Conservation (phyloP, 345 rosid species). For the Xanthoceras sorbifolium region DNA sequence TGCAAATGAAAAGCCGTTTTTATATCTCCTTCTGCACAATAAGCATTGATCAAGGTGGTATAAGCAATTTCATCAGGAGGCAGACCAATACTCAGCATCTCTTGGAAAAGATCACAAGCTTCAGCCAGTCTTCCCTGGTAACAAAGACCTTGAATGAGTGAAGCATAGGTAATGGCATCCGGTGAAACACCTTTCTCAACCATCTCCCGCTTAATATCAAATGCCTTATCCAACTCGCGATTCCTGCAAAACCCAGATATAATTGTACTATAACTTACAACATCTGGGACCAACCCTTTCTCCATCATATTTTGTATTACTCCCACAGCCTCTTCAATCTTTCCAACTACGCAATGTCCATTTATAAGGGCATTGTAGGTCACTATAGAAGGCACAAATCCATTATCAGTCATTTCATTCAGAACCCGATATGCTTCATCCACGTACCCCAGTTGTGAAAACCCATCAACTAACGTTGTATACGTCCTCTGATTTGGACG, state of each 20-base stretch:
- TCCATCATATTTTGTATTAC: slow-evolving; percentile 54
- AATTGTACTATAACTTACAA: slow-evolving; percentile 81
- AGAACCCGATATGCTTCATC: slow-evolving; percentile 61
- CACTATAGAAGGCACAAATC: slow-evolving; percentile 75
- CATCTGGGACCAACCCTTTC: slow-evolving; percentile 68
- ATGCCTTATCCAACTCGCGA: slow-evolving; percentile 62
- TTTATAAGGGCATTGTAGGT: slow-evolving; percentile 80
- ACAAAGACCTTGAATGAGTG: slow-evolving; percentile 77
- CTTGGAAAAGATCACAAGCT: slow-evolving; percentile 71
- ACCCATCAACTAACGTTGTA: slow-evolving; percentile 83
- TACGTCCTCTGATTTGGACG: slow-evolving; percentile 73
- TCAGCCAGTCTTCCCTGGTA: slow-evolving; percentile 63
- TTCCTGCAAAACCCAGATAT: slow-evolving; percentile 69
- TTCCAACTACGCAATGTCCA: slow-evolving; percentile 70
- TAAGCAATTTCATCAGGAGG: slow-evolving; percentile 73
- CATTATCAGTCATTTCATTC: slow-evolving; percentile 59
- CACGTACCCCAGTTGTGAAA: slow-evolving; percentile 65
- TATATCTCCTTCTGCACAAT: slow-evolving; percentile 68
- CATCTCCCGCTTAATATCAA: slow-evolving; percentile 65
- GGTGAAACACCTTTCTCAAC: slow-evolving; percentile 56
- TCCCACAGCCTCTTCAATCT: slow-evolving; percentile 59
- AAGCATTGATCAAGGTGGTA: slow-evolving; percentile 71
- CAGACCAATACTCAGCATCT: slow-evolving; percentile 58
- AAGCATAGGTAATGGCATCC: slow-evolving; percentile 71
- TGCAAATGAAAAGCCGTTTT: slow-evolving; percentile 63